phyloP scores from a whole-genome alignment of 2,329 filamentous ascomycete species.

The Diaporthe nobilis region DNA sequence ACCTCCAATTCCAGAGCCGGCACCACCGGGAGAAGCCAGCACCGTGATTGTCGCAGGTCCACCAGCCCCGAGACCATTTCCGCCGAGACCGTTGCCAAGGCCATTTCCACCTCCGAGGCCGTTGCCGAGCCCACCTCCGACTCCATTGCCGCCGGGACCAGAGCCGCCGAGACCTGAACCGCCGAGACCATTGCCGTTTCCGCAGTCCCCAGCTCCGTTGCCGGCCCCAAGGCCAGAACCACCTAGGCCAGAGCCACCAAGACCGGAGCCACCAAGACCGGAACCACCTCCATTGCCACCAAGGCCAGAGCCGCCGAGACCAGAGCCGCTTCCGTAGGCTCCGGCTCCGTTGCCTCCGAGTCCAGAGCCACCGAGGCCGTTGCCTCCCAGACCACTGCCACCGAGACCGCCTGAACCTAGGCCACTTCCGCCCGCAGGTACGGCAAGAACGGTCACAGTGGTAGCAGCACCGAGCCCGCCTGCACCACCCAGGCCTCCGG shows the following conservation, averaged over 20 bases:
- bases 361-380: not conserved
- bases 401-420: constrained; percentile 23
- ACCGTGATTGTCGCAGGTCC: constrained; percentile 37
- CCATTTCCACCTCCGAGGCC: constrained; percentile 7
- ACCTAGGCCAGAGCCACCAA: constrained; percentile 5
- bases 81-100: constrained; percentile 24
- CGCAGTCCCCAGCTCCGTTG: not conserved
- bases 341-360: not conserved
- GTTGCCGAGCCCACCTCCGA: constrained; percentile 28
- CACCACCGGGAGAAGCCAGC: constrained; percentile 34
- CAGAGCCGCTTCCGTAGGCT: constrained; percentile 6
- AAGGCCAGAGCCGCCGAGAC: not conserved
- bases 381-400: constrained; percentile 17
- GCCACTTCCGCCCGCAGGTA: constrained; percentile 35
- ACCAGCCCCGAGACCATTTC: constrained; percentile 38
- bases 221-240: not conserved
- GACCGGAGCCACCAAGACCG: constrained; percentile 26
- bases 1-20: constrained; percentile 34
- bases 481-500: constrained; percentile 15
- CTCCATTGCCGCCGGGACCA: constrained; percentile 31
- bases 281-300: constrained; percentile 9
- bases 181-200: constrained; percentile 27
- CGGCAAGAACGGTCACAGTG: constrained; percentile 38
- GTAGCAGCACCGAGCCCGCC: constrained; percentile 22
- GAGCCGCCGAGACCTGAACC: constrained; percentile 14